Percentiles rank a stretch among this genome's conserved stretches.
phyloP scores from a whole-genome alignment of 1,284 basidiomycete species.

The Ustilago shanxiensis region DNA sequence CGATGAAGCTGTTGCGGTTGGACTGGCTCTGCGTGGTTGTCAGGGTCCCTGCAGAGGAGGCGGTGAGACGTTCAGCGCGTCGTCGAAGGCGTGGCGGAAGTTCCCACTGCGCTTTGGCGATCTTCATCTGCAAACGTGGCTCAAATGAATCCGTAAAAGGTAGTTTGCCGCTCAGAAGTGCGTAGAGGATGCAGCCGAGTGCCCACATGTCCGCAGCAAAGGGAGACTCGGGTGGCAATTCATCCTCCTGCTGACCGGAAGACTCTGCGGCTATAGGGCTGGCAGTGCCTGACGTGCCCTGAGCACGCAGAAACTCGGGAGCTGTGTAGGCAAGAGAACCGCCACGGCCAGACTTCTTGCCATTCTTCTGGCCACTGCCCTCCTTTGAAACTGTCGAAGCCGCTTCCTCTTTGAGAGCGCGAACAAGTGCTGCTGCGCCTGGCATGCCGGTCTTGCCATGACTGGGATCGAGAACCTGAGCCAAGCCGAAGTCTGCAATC shows the following conservation, averaged over 20 bases:
- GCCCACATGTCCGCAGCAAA: conserved; percentile 66
- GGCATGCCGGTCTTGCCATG: conserved; percentile 13
- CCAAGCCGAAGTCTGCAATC: conserved; percentile 84
- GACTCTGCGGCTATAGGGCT: conserved; percentile 23
- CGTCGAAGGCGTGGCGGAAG: conserved; percentile 54
- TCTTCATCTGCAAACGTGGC: conserved; percentile 63
- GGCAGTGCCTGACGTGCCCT: conserved; percentile 25
- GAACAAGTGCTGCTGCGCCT: conserved; percentile 28
- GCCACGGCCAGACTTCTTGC: conserved; percentile 33
- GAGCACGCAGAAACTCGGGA: conserved; percentile 55
- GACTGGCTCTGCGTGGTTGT: conserved; percentile 26
- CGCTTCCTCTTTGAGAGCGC: conserved; percentile 44
- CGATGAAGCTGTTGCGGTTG: conserved; percentile 20
- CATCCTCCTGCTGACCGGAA: conserved; percentile 10
- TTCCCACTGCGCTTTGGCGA: conserved; percentile 61
- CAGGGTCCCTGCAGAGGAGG: conserved; percentile 27
- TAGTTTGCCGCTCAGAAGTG: conserved; percentile 56
- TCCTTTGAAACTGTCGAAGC: neutral
- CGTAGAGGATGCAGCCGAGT: conserved; percentile 63
- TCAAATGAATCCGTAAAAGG: conserved; percentile 64
- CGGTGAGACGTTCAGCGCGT: conserved; percentile 39
- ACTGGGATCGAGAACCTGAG: conserved; percentile 64
- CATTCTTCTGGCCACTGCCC: conserved; percentile 3
- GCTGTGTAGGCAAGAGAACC: conserved; percentile 62
- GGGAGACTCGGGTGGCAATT: conserved; percentile 40